Conservation (phyloP, 257 asterid species). For the Paulownia fortunei region DNA sequence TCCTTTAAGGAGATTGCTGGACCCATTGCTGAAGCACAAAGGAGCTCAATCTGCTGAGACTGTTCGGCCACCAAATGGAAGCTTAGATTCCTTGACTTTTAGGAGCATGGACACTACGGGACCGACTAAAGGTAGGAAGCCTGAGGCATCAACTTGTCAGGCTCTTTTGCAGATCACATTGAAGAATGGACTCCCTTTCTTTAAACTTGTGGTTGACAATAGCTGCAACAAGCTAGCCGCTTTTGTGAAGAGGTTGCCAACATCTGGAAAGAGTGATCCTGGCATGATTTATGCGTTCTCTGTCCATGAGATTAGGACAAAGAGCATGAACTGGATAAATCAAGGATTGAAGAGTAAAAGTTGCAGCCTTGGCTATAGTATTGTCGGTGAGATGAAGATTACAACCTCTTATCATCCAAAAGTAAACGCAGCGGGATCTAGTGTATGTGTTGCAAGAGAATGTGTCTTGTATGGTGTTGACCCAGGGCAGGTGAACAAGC, state of each 20-base stretch:
- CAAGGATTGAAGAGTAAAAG: constrained; percentile 71
- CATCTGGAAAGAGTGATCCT: constrained; percentile 52
- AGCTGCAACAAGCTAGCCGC: constrained; percentile 81
- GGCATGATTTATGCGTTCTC: constrained; percentile 70
- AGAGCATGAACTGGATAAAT: constrained; percentile 77
- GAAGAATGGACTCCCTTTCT: constrained; percentile 78
- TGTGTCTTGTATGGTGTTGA: constrained; percentile 66
- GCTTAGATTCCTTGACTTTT: constrained; percentile 33
- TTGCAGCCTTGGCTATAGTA: constrained; percentile 61
- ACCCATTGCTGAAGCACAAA: constrained; percentile 72
- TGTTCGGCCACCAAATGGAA: constrained; percentile 34
- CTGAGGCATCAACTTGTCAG: constrained; percentile 45
- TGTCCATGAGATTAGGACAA: constrained; percentile 74
- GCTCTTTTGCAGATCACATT: constrained; percentile 82
- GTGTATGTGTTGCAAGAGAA: constrained; percentile 50
- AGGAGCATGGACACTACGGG: too few species aligned
- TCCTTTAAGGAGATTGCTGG: constrained; percentile 86
- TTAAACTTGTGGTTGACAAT: constrained; percentile 72
- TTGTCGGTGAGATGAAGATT: constrained; percentile 78
- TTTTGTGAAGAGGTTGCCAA: constrained; percentile 59
- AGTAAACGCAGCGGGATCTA: constrained; percentile 24
- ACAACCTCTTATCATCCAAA: constrained; percentile 40
- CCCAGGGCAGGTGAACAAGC: constrained; percentile 50
- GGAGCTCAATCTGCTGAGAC: constrained; percentile 50
- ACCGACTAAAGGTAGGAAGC: too few species aligned